Conservation (phyloP, 768 basidiomycete genomes). For the Lyophyllum atratum region DNA sequence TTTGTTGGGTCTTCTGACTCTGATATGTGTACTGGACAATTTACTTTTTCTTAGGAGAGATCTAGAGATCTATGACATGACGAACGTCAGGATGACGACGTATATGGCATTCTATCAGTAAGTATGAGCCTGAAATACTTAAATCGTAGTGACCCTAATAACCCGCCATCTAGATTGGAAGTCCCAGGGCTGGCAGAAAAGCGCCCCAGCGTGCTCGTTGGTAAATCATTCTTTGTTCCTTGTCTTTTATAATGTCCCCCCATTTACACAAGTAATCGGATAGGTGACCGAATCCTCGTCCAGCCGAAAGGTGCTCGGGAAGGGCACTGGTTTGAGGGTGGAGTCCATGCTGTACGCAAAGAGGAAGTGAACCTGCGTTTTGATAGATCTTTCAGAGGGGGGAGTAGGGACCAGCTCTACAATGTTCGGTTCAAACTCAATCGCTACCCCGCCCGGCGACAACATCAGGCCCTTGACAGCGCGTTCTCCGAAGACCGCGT, state of each 20-base stretch:
- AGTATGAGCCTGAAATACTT: constrained; percentile 15
- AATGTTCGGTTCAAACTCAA: constrained; percentile 60
- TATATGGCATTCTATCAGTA: constrained; percentile 39
- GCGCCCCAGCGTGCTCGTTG: constrained; percentile 56
- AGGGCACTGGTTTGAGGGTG: constrained; percentile 60
- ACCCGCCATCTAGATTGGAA: constrained; percentile 28
- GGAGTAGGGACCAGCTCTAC: constrained; percentile 37
- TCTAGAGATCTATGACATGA: constrained; percentile 39
- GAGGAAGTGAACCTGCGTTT: constrained; percentile 56
- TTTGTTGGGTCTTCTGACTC: not conserved
- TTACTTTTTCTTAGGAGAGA: constrained; percentile 32
- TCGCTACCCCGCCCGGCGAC: constrained; percentile 54
- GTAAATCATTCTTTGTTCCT: constrained; percentile 30
- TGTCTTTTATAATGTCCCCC: not conserved
- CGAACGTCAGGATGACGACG: constrained; percentile 30
- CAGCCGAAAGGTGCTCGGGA: constrained; percentile 36
- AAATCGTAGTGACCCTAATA: not conserved
- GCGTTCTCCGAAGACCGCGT: constrained; percentile 46
- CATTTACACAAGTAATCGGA: constrained; percentile 6
- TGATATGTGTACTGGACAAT: not conserved
- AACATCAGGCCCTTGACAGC: constrained; percentile 58
- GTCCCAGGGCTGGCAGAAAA: constrained; percentile 60
- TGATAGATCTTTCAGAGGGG: constrained; percentile 41
- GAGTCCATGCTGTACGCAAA: constrained; percentile 52
- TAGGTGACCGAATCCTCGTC: constrained; percentile 59